These are phyloP conservation scores for Priceomyces haplophilus DNA, from an alignment of 805 yeast genomes.

Conservation along the genomic window DNA sequence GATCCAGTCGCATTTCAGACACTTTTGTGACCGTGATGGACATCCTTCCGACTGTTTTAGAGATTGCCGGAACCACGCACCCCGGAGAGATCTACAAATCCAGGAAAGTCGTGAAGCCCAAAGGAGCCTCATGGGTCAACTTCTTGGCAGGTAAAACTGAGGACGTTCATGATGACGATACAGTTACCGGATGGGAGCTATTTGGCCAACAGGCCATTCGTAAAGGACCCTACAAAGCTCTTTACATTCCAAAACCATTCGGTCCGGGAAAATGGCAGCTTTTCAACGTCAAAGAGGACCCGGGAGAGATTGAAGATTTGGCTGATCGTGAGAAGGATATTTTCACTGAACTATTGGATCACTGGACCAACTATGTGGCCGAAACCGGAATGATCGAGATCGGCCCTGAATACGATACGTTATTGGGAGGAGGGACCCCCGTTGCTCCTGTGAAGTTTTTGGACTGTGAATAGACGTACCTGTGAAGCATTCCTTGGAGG, in stretches of 20 bases:
- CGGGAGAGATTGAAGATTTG: constrained; percentile 52
- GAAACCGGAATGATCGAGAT: constrained; percentile 41
- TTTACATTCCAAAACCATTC: constrained; percentile 47
- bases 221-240: constrained; percentile 47
- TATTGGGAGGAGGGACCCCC: constrained; percentile 1
- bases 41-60: constrained; percentile 54
- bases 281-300: constrained; percentile 41
- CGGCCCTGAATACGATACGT: constrained; percentile 1
- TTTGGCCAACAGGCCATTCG: constrained; percentile 57
- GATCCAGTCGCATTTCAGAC: constrained; percentile 5
- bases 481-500: no score
- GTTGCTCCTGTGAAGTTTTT: constrained; percentile 2
- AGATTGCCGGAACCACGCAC: constrained; percentile 43
- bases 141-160: constrained; percentile 29
- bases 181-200: constrained; percentile 55
- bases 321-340: constrained; percentile 33
- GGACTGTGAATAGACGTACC: constrained; percentile 1
- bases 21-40: constrained; percentile 59
- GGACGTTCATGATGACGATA: constrained; percentile 38
- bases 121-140: constrained; percentile 46
- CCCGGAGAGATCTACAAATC: constrained; percentile 43
- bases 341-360: constrained; percentile 39
- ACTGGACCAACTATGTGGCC: constrained; percentile 52
- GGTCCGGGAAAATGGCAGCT: constrained; percentile 52
- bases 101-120: constrained; percentile 40